phyloP scores from a whole-genome alignment of 306 rosid genomes.

The Vachellia collinsii region DNA sequence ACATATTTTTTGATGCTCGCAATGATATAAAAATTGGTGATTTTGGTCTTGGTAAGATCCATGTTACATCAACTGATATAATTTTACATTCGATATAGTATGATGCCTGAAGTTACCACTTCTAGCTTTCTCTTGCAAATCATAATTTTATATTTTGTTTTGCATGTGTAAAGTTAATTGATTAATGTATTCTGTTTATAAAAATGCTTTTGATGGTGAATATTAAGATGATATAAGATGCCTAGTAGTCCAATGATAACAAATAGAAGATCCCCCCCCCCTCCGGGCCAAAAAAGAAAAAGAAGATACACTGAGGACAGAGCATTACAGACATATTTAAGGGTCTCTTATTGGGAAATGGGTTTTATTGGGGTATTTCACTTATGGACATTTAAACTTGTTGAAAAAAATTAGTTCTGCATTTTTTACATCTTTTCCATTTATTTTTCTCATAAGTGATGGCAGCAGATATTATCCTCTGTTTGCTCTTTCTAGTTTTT shows the following conservation, averaged over 20 bases:
- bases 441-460: conserved; percentile 1
- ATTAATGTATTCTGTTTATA: conserved; percentile 26
- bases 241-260: neutral
- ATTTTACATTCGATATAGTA: conserved; percentile 25
- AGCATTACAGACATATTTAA: neutral
- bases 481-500: conserved; percentile 1
- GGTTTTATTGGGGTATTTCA: neutral
- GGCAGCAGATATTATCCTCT: neutral
- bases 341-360: neutral
- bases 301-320: neutral
- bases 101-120: conserved; percentile 33
- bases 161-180: conserved; percentile 19
- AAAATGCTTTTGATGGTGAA: conserved; percentile 10
- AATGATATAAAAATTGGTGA: conserved; percentile 96
- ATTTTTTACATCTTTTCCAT: neutral
- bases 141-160: conserved; percentile 30
- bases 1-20: conserved; percentile 97
- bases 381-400: neutral
- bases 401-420: neutral
- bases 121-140: conserved; percentile 20
- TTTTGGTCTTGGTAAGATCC: conserved; percentile 92
- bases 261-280: neutral
- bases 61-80: conserved; percentile 29
- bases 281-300: too few relatives aligned
- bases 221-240: neutral